Base-by-base conservation (phyloP, 768 basidiomycete genomes). In the Chalciporus chontae region DNA sequence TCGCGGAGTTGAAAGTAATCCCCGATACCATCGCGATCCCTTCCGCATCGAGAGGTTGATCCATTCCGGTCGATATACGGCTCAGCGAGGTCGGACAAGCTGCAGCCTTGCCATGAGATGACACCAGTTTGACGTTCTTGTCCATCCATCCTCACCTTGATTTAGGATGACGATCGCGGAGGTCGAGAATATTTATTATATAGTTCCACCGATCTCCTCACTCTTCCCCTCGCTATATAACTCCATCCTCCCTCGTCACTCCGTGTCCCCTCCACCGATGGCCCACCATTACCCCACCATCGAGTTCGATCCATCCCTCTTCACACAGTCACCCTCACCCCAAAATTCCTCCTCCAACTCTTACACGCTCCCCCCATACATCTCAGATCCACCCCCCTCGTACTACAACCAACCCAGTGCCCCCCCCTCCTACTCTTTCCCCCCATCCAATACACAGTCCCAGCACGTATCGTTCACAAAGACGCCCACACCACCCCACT, bases 11-110 rank as follows among this genome's bases (percentile, higher is more conserved):
- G 15, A 43, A 52, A 44, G 47, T 41, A 2, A 50, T 51, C 59
- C 29, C 62, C 62, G 62, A 56, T 65, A 50, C 53, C 39, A 51
- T 44, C 55, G 61, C 54, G 58, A 60, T 63, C 61, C 54, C 47
- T 43, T 56, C 57, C 50, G 34, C 36, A 58, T 59, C 50, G 56
- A 40, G 46, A 3, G 32, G 31, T 19, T 31, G 21, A 27, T 14
- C 24, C 3, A 7, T 23, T 7, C 37, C n/a, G 18, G 37, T 38
- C 31, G 13, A 31, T 31, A 14, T 11, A 14, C 4, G 10, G 4
- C 13, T 31, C n/a, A 18, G n/a, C 39, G 13, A 13, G 9, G 21
- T 15, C n/a, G 14, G 34, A 15, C 34, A 36, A n/a, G 34, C 34
- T 36, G 34, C 34, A 36, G 15, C 34, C 34, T 9, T 36, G 34